Evolutionary conservation across 306 rosid species (phyloP), one percentile per base, ranked within the genome.

Genomic region (Cotoneaster glaucophyllus): DNA sequence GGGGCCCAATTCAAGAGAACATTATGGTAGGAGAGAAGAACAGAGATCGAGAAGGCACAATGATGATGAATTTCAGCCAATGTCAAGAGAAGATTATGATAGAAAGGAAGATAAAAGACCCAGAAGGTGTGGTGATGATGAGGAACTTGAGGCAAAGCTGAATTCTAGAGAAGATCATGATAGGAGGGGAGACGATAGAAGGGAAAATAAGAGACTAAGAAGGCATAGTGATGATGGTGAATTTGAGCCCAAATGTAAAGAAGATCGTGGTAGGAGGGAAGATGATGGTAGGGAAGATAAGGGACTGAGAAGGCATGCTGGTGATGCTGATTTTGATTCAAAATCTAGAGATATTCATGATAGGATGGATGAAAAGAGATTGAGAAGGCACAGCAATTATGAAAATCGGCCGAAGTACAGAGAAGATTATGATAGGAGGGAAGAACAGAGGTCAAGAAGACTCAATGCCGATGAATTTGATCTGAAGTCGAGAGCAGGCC

Each of bases 271-370:
- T 71, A 67, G 39, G 76, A 87, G 87, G 67, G 77, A 78, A 58
- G 88, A 88, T 54, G 67, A 13, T 24, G 39, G 67, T 56, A 24
- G 82, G 83, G 90, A 86, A 52, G 88, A 84, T 68, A 86, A 78
- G 77, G 84, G 73, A 81, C 65, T 74, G 10, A 85, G 87, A 77
- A 69, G 78, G 76, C 28, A 48, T 63, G 61, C 62, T 59, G 61
- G 19, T 58, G 83, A 64, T 31, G 74, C 88, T 56, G 97, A 79
- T 65, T 76, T 34, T 67, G 76, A 77, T 37, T 79, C 73, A 72
- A 86, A 78, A 71, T 89, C 88, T 29, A 87, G 86, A 81, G 87
- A 82, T 71, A 88, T 78, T 71, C 83, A 65, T 74, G 86, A 82
- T 68, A 70, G 39, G 71, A 87, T 85, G 67, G 90, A 86, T 44